Evolutionary conservation across 306 rosid genomes (phyloP).

Genomic region (Prunus armeniaca): DNA sequence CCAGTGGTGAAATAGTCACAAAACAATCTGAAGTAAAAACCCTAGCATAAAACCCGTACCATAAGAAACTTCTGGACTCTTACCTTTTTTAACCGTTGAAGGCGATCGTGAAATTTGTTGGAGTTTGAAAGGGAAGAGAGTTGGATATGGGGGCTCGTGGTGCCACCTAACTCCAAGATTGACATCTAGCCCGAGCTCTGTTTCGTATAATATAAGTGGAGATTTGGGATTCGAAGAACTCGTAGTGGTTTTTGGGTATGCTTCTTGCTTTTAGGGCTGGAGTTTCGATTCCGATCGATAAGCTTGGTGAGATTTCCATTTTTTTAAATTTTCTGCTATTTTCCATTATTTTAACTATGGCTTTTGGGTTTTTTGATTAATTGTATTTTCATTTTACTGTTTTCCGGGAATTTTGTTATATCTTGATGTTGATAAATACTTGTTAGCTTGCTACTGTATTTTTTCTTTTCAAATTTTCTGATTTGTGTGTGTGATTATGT

Average conservation of each 20-base stretch:
- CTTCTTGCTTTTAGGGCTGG: conserved; percentile 20
- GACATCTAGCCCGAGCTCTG: background rate
- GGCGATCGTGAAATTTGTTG: conserved; percentile 8
- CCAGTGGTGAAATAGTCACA: background rate
- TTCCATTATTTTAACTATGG: background rate
- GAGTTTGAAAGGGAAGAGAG: conserved; percentile 13
- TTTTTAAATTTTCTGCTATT: background rate
- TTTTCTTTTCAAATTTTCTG: background rate
- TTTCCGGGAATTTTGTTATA: background rate
- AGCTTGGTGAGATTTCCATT: conserved; percentile 21
- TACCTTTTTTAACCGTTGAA: background rate
- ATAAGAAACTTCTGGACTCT: conserved; percentile 3
- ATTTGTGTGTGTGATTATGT: background rate
- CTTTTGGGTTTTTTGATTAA: background rate
- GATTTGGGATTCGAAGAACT: background rate
- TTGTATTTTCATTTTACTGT: background rate
- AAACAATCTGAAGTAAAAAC: background rate
- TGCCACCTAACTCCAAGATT: conserved; percentile 31
- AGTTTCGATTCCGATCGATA: conserved; percentile 29
- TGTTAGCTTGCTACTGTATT: background rate
- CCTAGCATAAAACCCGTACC: background rate
- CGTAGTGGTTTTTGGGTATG: too few relatives aligned
- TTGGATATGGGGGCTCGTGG: conserved; percentile 17
- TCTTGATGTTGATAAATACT: background rate
- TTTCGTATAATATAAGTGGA: background rate